Evolutionary conservation across 2,329 filamentous ascomycete genomes (phyloP), one percentile per base, ranked within the genome.

Genomic region (Pleomassaria siparia): DNA sequence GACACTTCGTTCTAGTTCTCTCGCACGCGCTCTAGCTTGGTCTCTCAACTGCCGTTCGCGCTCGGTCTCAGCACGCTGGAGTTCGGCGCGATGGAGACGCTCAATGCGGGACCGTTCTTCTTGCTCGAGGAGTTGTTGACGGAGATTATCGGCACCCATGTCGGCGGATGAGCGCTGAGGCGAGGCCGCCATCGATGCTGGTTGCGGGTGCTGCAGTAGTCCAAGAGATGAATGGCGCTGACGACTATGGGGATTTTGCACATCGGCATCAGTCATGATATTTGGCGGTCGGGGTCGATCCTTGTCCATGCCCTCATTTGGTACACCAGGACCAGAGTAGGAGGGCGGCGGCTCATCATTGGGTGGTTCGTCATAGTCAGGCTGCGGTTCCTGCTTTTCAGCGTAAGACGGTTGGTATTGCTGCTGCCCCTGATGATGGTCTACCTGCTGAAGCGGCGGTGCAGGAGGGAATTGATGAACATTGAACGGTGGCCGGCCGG

Each of bases 121-220:
- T 50, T 64, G 60, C 26, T 67, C 56, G 4, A 66, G 55, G 18
- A 71, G 59, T 40, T 69, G 66, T 12, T 58, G 63, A 26, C 64
- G 66, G 1, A 71, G 55, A 24, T 62, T 65, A 32, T 69, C 65
- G 43, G 67, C 61, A 15, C 67, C 67, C 67, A 71, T 71, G 39
- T 71, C 65, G 12, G 62, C 61, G 11, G 56, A 56, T n/a, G 63
- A 63, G 39, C 64, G 66, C 28, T 66, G 60, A 9, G 67, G 67
- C 1, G 66, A 69, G n/a, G 67, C 67, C 15, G 67, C 66, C 67
- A 71, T 71, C 6, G 66, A 67, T 7, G 67, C 64, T n/a, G 67
- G 67, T 37, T 69, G 66, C 10, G 67, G 67, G 40, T 71, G 67
- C 43, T 69, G 66, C 16, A 71, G 54, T n/a, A 70, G 59, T 5